Evolutionary conservation across 371 early-diverging fungal genomes (phyloP), one percentile per base, ranked within the genome.

Genomic region (Massospora cicadina): DNA sequence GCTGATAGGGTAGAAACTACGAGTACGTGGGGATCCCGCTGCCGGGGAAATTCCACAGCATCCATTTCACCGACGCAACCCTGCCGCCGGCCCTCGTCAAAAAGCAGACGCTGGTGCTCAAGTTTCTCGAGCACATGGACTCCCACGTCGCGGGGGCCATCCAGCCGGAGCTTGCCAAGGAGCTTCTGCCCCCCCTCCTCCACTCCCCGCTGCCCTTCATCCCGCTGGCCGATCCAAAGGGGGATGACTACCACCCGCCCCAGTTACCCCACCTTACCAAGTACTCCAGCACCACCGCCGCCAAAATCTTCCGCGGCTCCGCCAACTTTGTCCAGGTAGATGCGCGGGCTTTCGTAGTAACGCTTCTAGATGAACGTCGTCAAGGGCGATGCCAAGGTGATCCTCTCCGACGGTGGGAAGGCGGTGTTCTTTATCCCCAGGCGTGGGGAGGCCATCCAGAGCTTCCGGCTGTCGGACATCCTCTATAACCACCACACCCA

Each of bases 271-370:
- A 77, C 67, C 56, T 89, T 57, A 77, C 81, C 58, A 88, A 88
- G 70, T 86, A 81, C 65, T 64, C 82, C 72, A 69, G 79, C 26
- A 82, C 83, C 0, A 77, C 76, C 24, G 70, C 76, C n/a, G 87
- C 83, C 7, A 75, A 84, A n/a, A 70, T 89, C 13, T 90, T 90
- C 66, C 70, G 87, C 33, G 70, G 89, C 59, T 83, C 77, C 63
- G 87, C 87, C 60, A 72, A 78, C 56, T 73, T 84, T 28, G 65
- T 90, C 23, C 91, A 90, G 81, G 88, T 84, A 74, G 55, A 61
- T 55, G 10, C 67, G 23, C 31, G 12, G 65, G 13, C 27, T 65
- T 28, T 32, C 53, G 55, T 17, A 30, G 5, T 63, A 17, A 26
- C 31, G 26, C 63, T 33, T 10, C n/a, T 70, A 86, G 85, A 70